Evolutionary conservation across 176 grass and related monocot genomes (phyloP).

Genomic region (Triticum urartu): DNA sequence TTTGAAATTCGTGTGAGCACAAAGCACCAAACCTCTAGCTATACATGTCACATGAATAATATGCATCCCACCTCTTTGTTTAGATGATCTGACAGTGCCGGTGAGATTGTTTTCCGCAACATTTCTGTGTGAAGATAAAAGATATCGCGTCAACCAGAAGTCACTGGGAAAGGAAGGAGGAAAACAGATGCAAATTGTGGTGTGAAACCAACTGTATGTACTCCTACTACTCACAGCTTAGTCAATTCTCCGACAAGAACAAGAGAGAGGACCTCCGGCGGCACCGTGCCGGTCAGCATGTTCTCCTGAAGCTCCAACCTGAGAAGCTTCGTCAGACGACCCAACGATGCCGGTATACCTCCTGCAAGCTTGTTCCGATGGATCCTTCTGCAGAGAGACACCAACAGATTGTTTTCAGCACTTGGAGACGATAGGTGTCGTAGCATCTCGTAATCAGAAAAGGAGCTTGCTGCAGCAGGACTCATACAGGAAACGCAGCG

Average conservation of each 20-base stretch:
- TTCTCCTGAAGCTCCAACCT: slow-evolving; percentile 30
- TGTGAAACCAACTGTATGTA: background rate
- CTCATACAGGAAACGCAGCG: slow-evolving; percentile 8
- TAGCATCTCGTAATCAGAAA: background rate
- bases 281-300: slow-evolving; percentile 17
- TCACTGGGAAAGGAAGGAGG: background rate
- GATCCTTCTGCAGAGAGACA: slow-evolving; percentile 29
- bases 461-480: background rate
- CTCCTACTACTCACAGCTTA: slow-evolving; percentile 36
- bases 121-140: slow-evolving; percentile 23
- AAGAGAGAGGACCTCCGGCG: slow-evolving; percentile 32
- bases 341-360: slow-evolving; percentile 20
- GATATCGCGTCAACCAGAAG: background rate
- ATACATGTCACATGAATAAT: background rate
- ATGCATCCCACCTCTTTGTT: slow-evolving; percentile 23
- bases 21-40: background rate
- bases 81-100: slow-evolving; percentile 26
- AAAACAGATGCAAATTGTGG: background rate
- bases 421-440: background rate
- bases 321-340: background rate
- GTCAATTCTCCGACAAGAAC: slow-evolving; percentile 10
- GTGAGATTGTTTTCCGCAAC: slow-evolving; percentile 27
- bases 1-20: background rate
- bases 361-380: slow-evolving; percentile 29
- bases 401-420: background rate